Base-by-base conservation (phyloP, 345 rosid genomes). In the Fremontodendron californicum region DNA sequence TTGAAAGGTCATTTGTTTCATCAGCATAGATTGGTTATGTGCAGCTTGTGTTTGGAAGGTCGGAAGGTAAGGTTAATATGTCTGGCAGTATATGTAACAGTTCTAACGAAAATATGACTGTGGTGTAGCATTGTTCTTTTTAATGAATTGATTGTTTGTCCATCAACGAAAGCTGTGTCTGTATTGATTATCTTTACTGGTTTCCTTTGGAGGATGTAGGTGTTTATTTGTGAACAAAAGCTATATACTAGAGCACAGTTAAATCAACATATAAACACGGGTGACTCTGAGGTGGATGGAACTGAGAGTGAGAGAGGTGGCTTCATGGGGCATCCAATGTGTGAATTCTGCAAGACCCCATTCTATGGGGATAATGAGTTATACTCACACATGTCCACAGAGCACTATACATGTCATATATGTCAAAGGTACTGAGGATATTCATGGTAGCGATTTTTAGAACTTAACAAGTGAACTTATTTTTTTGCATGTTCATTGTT, bases 251-350 rank as follows among this genome's bases (percentile, higher is more conserved):
- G 97, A 77, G 84, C 89, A 40, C 99, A 96, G 62, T 82, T 96
- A 84, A 90, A 90, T 77, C 97, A 87, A 78, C 99, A 96, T 78
- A 94, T 89, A 80, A 84, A 51, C 55, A 89, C 97, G 12, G 98
- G 98, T 81, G 95, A 94, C 77, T 89, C 98, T 25, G 97, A 87
- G 82, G 99, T 94, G 80, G 99, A 96, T 82, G 99, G 99, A 64
- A 89, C 78, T 84, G 99, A 92, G 80, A 91, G 95, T 82, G 99
- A 96, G 82, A 89, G 99, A 78, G 98, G 98, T 76, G 99, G 99
- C 67, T 96, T 96, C 60, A 79, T 80, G 80, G 99, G 99, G 16
- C 99, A 96, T 88, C 98, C 99, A 29, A 79, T 84, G 82, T 96
- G 99, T 85, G 97, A 93, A 78, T 94, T 96, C 80, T 96, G 99